Conservation (phyloP, 176 grass and related monocot species). For the Panicum miliaceum region DNA sequence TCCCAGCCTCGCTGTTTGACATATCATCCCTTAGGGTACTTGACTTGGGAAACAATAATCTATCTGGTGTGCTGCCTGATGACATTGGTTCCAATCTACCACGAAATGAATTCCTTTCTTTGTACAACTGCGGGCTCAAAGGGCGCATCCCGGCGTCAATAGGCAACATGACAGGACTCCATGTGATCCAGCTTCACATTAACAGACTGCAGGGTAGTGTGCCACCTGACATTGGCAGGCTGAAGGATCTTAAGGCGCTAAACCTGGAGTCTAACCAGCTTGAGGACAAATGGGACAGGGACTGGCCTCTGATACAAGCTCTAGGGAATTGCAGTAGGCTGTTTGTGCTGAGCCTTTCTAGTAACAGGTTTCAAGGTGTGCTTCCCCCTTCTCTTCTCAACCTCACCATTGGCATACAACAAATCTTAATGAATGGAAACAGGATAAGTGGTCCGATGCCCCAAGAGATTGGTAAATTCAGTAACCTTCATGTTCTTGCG, state of each 20-base stretch:
- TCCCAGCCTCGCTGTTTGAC: constrained; percentile 6
- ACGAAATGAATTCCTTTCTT: constrained; percentile 5
- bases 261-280: constrained; percentile 16
- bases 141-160: constrained; percentile 18
- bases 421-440: not conserved
- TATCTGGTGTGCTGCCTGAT: constrained; percentile 22
- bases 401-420: not conserved
- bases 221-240: constrained; percentile 9
- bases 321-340: constrained; percentile 37
- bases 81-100: constrained; percentile 15
- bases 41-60: constrained; percentile 37
- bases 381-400: constrained; percentile 27
- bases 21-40: constrained; percentile 33
- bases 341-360: not conserved
- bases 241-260: constrained; percentile 27
- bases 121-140: constrained; percentile 4
- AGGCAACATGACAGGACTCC: constrained; percentile 22
- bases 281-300: constrained; percentile 30
- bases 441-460: constrained; percentile 9
- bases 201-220: not conserved
- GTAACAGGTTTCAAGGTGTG: constrained; percentile 20
- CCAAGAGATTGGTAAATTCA: constrained; percentile 14
- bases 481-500: not conserved
- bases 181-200: not conserved
- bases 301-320: constrained; percentile 31